Evolutionary conservation across 345 rosid species (phyloP).

Genomic region (Pelargonium nanum): DNA sequence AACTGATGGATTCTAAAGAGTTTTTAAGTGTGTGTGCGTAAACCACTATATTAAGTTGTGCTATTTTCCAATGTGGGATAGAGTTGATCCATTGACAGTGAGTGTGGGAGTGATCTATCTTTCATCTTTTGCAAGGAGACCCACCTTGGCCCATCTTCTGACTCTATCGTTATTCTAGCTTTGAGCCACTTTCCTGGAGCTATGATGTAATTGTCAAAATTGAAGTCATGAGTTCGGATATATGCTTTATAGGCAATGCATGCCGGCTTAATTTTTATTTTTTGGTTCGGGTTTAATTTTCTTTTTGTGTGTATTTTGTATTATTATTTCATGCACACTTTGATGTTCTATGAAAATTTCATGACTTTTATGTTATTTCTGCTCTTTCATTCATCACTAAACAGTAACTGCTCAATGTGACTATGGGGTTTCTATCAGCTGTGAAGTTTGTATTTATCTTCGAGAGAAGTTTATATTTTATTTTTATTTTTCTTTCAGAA

Average conservation of each 20-base stretch:
- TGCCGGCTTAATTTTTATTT: neutral
- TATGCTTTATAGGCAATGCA: neutral
- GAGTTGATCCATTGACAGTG: neutral
- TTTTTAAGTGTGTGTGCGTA: neutral
- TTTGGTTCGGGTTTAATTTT: no score
- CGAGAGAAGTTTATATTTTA: neutral
- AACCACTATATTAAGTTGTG: neutral
- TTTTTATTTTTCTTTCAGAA: constrained; percentile 39
- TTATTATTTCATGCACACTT: neutral
- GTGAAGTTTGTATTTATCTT: neutral
- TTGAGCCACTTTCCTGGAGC: neutral
- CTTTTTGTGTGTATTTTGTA: no score
- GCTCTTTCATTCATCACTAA: no score
- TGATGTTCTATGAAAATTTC: neutral
- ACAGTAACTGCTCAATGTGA: neutral
- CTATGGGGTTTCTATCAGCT: neutral
- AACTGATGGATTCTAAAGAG: neutral
- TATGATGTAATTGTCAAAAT: neutral
- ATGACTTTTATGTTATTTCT: neutral
- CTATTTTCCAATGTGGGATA: neutral
- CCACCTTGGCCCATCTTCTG: neutral
- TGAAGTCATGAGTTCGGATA: neutral
- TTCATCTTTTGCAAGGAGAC: neutral
- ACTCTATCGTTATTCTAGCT: neutral
- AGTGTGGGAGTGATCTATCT: neutral